Evolutionary conservation across 305 asterid genomes (phyloP), one percentile per base, ranked within the genome.

Genomic region (Ajuga reptans): DNA sequence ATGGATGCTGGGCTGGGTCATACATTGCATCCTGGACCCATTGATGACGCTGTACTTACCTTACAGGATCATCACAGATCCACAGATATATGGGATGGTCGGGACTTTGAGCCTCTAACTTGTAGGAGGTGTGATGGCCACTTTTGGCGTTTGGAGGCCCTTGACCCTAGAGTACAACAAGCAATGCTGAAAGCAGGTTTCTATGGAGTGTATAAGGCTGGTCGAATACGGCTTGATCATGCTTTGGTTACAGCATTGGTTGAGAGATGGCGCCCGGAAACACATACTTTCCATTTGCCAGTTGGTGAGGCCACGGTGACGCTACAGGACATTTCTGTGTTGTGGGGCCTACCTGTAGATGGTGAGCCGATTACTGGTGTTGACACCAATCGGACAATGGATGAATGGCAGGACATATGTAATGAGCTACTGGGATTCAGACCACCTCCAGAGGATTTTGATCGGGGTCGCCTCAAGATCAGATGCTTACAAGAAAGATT

Each of bases 191-290:
- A 77, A 78, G 93, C 90, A 41, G 96, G 96, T 54, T 89, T 89
- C 54, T 89, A 89, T 61, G 96, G 96, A 62, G 96, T 89, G 34
- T 89, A 84, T 64, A 89, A 82, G 77, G 91, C 93, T 4, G 96
- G 96, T 39, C 96, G 91, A 46, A 87, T 89, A 73, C 81, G 91
- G 33, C 80, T 89, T 5, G 96, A 89, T 74, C 96, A 89, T 71
- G 96, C 96, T 43, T 74, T 89, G 63, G 83, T 86, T 64, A 89
- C 93, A 5, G 91, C 93, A 6, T 76, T 89, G 73, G 93, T 89
- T 15, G 93, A 89, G 78, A 82, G 96, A 59, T 89, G 96, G 96
- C 88, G 91, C n/a, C 96, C 91, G 46, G 93, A 89, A 79, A 89
- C 96, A 8, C 96, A 89, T 66, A 89, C 96, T 9, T 89, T 89